These are phyloP conservation scores for Eucalyptus paniculata DNA, from an alignment of 345 rosid genomes.

Conservation along the genomic window DNA sequence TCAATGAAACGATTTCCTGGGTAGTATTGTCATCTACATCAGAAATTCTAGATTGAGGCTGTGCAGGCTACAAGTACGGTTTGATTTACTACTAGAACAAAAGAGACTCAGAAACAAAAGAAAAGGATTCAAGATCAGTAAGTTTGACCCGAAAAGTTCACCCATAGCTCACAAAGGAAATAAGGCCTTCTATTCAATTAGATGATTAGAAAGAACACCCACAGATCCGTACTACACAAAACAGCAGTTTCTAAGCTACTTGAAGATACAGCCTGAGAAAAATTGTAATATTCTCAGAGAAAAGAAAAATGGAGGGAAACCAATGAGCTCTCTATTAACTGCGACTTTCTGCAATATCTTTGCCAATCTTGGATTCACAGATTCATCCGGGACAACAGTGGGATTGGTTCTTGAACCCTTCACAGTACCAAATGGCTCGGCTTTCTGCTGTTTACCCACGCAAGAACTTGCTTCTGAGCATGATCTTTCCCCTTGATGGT, in stretches of 20 bases:
- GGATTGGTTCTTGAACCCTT: slow-evolving; percentile 34
- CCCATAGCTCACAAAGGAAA: neutral
- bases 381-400: slow-evolving; percentile 24
- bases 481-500: slow-evolving; percentile 23
- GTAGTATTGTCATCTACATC: neutral
- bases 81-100: neutral
- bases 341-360: slow-evolving; percentile 18
- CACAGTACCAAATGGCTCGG: slow-evolving; percentile 30
- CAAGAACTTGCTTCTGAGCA: slow-evolving; percentile 22
- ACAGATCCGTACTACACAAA: neutral
- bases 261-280: neutral
- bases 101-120: neutral
- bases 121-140: neutral
- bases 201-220: neutral
- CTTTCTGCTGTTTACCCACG: slow-evolving; percentile 21
- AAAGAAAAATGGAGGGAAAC: neutral
- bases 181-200: neutral
- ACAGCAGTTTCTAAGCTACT: neutral
- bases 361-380: slow-evolving; percentile 27
- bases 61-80: neutral
- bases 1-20: neutral
- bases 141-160: neutral
- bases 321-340: slow-evolving; percentile 8
- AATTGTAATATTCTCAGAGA: neutral
- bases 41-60: neutral